Percentiles rank a stretch among this genome's conserved stretches.
These are phyloP conservation scores for Cyberlindnera galapagoensis DNA, from an alignment of 805 yeast species.

Conservation along the genomic window DNA sequence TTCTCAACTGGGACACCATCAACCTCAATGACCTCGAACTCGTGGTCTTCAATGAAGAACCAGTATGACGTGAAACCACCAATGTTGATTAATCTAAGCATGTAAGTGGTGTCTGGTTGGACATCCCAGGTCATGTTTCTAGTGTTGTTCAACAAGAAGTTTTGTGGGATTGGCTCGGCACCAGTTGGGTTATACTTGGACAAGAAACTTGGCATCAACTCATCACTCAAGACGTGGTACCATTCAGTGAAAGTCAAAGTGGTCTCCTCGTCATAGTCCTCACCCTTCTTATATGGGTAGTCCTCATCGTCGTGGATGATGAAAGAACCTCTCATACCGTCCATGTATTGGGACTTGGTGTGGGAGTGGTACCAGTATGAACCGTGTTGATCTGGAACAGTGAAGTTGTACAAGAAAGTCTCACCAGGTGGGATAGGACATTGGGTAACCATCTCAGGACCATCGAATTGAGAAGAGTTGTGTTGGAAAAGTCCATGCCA, in stretches of 20 bases:
- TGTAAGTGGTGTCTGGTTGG: slow-evolving; percentile 79
- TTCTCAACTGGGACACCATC: slow-evolving; percentile 87
- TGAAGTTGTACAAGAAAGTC: slow-evolving; percentile 76
- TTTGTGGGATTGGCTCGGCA: slow-evolving; percentile 94
- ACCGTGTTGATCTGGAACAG: slow-evolving; percentile 76
- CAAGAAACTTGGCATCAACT: slow-evolving; percentile 50
- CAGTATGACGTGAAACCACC: slow-evolving; percentile 93
- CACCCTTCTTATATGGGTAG: slow-evolving; percentile 44
- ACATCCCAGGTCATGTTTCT: slow-evolving; percentile 71
- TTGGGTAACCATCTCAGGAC: slow-evolving; percentile 82
- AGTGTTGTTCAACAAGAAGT: slow-evolving; percentile 74
- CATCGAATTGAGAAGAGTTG: slow-evolving; percentile 78
- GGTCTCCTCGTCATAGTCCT: slow-evolving; percentile 73
- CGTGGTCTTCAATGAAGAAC: slow-evolving; percentile 83
- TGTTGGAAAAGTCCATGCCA: slow-evolving; percentile 82
- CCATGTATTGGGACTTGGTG: slow-evolving; percentile 83
- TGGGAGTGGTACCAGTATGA: slow-evolving; percentile 98
- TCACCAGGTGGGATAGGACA: slow-evolving; percentile 87
- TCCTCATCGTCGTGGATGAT: slow-evolving; percentile 58
- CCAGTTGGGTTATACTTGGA: slow-evolving; percentile 87
- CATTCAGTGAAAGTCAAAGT: slow-evolving; percentile 71
- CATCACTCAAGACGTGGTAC: slow-evolving; percentile 63
- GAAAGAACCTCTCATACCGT: slow-evolving; percentile 80
- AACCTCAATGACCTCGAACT: slow-evolving; percentile 76
- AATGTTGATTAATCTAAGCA: slow-evolving; percentile 70